A percentile compares a stretch with the other conserved stretches of the same genome.
Conservation (phyloP, 257 asterid genomes). For the Lithospermum erythrorhizon region DNA sequence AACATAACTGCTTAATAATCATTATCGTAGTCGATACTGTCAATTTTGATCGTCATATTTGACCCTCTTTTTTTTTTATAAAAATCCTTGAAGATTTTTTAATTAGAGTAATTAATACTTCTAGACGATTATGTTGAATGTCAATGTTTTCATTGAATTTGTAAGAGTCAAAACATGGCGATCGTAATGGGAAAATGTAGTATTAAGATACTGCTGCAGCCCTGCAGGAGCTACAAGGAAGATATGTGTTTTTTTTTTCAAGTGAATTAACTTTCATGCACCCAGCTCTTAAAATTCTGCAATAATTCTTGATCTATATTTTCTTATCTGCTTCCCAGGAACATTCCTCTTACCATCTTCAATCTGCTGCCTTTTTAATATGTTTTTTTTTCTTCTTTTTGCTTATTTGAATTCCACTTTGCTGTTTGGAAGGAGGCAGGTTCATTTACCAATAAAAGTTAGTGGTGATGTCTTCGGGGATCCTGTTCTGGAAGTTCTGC, state of each 20-base stretch:
- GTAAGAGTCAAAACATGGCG: no score
- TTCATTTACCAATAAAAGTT: slow-evolving; percentile 83
- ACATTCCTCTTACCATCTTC: background rate
- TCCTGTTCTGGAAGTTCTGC: slow-evolving; percentile 93
- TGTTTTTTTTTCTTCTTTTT: no score
- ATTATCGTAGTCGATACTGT: background rate
- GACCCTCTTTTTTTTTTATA: background rate
- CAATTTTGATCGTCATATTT: background rate
- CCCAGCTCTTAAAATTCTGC: background rate
- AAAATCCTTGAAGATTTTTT: background rate
- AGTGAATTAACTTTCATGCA: no score
- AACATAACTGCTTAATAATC: background rate
- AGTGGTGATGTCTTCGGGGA: slow-evolving; percentile 60
- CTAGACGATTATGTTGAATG: background rate
- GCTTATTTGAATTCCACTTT: slow-evolving; percentile 46
- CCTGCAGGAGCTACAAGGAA: no score
- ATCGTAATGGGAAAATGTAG: no score
- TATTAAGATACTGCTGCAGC: no score
- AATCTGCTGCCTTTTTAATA: background rate
- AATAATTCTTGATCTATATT: no score
- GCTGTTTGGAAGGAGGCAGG: slow-evolving; percentile 97
- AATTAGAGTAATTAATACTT: no score
- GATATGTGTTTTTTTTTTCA: no score
- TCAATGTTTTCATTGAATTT: no score
- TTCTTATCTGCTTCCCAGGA: background rate